Conservation (phyloP, 805 yeast genomes). For the Candida tallmaniae region DNA sequence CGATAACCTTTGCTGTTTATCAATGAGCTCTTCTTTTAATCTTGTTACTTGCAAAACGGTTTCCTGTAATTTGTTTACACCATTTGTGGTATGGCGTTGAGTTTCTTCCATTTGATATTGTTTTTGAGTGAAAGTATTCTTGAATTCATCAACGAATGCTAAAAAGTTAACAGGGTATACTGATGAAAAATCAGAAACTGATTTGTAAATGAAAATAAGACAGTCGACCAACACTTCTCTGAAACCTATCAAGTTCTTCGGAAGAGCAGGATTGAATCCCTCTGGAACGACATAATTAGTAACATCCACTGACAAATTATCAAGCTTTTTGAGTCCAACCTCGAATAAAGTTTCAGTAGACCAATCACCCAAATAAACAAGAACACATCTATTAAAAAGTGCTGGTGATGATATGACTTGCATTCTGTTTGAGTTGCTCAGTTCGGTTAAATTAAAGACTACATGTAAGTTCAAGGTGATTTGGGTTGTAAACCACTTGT, state of each 20-base stretch:
- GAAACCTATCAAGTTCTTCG: slow-evolving; percentile 17
- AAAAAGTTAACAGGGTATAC: slow-evolving; percentile 9
- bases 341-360: slow-evolving; percentile 42
- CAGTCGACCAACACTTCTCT: slow-evolving; percentile 46
- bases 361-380: slow-evolving; percentile 91
- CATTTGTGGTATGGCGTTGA: slow-evolving; percentile 69
- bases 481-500: slow-evolving; percentile 68
- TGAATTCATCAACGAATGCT: slow-evolving; percentile 25
- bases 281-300: slow-evolving; percentile 37
- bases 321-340: slow-evolving; percentile 43
- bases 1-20: slow-evolving; percentile 46
- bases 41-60: slow-evolving; percentile 69
- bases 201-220: slow-evolving; percentile 43
- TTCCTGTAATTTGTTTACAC: slow-evolving; percentile 71
- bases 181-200: not conserved
- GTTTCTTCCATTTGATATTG: slow-evolving; percentile 52
- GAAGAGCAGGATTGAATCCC: slow-evolving; percentile 10
- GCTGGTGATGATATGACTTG: slow-evolving; percentile 78
- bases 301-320: slow-evolving; percentile 49
- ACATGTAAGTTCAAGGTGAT: slow-evolving; percentile 75
- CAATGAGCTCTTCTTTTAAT: slow-evolving; percentile 49
- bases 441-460: slow-evolving; percentile 65
- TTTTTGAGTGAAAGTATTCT: slow-evolving; percentile 35
- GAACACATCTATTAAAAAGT: slow-evolving; percentile 79
- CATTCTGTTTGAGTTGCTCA: slow-evolving; percentile 24